Evolutionary conservation across 768 basidiomycete species (phyloP).

Genomic region (button mushroom (Agaricus bisporus)): DNA sequence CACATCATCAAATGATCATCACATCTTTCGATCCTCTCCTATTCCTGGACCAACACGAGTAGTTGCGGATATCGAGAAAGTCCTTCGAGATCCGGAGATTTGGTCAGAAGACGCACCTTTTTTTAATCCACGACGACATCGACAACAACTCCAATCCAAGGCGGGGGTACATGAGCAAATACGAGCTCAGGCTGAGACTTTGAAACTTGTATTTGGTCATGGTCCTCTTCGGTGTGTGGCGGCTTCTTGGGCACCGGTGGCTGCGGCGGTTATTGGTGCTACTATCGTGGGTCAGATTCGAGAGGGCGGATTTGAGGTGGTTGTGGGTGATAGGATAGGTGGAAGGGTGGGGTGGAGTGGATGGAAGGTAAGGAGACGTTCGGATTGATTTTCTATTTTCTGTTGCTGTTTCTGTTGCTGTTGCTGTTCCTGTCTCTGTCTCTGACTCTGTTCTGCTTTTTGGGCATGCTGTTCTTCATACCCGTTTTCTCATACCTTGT

Average conservation of each 20-base stretch:
- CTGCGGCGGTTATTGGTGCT: conserved; percentile 41
- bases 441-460: neutral
- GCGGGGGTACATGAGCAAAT: conserved; percentile 4
- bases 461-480: neutral
- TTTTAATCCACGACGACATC: conserved; percentile 35
- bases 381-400: neutral
- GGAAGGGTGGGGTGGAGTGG: conserved; percentile 39
- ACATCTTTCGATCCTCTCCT: neutral
- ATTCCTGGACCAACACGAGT: conserved; percentile 11
- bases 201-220: conserved; percentile 41
- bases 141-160: conserved; percentile 13
- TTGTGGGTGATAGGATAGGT: conserved; percentile 26
- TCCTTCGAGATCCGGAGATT: conserved; percentile 25
- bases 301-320: conserved; percentile 20
- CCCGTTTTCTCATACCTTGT: conserved; percentile 57
- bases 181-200: neutral
- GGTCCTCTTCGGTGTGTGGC: conserved; percentile 45
- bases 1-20: no score
- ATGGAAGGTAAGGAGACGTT: conserved; percentile 25
- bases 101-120: conserved; percentile 29
- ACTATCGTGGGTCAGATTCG: conserved; percentile 31
- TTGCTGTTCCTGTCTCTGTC: neutral
- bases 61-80: conserved; percentile 28
- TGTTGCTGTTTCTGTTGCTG: neutral
- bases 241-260: conserved; percentile 42